phyloP scores from a whole-genome alignment of 1,284 basidiomycete genomes.

The Leccinum discolor region DNA sequence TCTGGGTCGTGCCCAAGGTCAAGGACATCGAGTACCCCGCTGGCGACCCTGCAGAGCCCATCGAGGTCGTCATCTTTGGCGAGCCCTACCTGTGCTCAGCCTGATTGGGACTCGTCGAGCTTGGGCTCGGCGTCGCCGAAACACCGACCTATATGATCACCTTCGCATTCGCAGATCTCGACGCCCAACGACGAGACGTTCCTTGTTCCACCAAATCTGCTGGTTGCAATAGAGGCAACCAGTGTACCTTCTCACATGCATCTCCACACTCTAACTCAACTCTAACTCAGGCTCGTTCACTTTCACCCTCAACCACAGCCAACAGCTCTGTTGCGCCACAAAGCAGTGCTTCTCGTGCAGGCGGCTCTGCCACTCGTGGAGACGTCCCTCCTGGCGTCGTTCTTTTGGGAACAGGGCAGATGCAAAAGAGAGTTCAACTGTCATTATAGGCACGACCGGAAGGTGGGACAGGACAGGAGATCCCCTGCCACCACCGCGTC shows the following conservation, averaged over 20 bases:
- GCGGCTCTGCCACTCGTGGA: conserved; percentile 6
- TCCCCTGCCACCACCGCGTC: conserved; percentile 1
- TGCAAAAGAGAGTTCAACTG: conserved; percentile 53
- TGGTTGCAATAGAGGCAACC: conserved; percentile 42
- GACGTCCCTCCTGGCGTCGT: conserved; percentile 29
- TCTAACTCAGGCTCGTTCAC: conserved; percentile 8
- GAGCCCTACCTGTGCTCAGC: conserved; percentile 28
- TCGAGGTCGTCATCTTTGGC: conserved; percentile 81
- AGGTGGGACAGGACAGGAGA: conserved; percentile 5
- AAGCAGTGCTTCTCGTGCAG: conserved; percentile 1
- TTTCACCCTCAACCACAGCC: conserved; percentile 20
- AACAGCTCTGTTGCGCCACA: conserved; percentile 8
- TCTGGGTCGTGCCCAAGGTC: conserved; percentile 93
- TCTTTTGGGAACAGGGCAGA: conserved; percentile 52
- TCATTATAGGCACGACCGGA: conserved; percentile 41
- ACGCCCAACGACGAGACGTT: too few relatives aligned
- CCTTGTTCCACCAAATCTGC: conserved; percentile 1
- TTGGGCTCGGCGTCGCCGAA: too few relatives aligned
- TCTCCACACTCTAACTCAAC: not conserved
- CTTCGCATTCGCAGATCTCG: too few relatives aligned
- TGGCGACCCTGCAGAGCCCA: conserved; percentile 88
- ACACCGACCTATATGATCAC: too few relatives aligned
- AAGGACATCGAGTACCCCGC: conserved; percentile 90
- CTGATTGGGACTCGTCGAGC: conserved; percentile 38
- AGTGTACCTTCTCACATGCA: conserved; percentile 35